phyloP scores from a whole-genome alignment of 306 rosid genomes.

The Cicer cuneatum region DNA sequence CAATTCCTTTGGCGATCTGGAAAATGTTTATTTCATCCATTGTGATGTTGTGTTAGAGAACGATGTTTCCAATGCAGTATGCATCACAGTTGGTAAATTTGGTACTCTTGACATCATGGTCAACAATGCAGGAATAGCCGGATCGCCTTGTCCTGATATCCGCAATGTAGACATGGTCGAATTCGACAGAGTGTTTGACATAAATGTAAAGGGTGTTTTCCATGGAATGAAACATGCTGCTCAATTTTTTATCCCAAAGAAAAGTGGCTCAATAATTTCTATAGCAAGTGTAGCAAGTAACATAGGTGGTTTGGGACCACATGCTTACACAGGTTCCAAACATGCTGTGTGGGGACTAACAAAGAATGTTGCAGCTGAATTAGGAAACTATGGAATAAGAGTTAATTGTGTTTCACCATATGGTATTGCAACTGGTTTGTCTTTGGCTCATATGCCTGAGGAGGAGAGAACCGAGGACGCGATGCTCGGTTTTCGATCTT shows the following conservation, averaged over 20 bases:
- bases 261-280: slow-evolving; percentile 81
- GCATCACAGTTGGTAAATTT: slow-evolving; percentile 56
- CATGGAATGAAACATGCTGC: slow-evolving; percentile 89
- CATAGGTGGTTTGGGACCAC: slow-evolving; percentile 66
- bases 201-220: slow-evolving; percentile 82
- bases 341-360: slow-evolving; percentile 83
- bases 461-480: slow-evolving; percentile 73
- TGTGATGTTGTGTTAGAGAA: slow-evolving; percentile 76
- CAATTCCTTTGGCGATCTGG: slow-evolving; percentile 55
- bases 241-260: slow-evolving; percentile 66
- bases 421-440: slow-evolving; percentile 56
- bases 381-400: slow-evolving; percentile 68
- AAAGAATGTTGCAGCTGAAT: slow-evolving; percentile 81
- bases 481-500: slow-evolving; percentile 50
- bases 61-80: slow-evolving; percentile 64
- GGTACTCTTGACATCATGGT: slow-evolving; percentile 85
- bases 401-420: slow-evolving; percentile 80
- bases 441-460: slow-evolving; percentile 72
- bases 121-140: slow-evolving; percentile 86
- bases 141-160: slow-evolving; percentile 73
- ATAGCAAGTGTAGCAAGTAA: slow-evolving; percentile 60
- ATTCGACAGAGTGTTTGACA: slow-evolving; percentile 72
- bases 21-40: slow-evolving; percentile 51
- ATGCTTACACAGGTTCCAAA: slow-evolving; percentile 79
- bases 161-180: slow-evolving; percentile 64